phyloP scores from a whole-genome alignment of 768 basidiomycete genomes.

The Leucocoprinus sp. region DNA sequence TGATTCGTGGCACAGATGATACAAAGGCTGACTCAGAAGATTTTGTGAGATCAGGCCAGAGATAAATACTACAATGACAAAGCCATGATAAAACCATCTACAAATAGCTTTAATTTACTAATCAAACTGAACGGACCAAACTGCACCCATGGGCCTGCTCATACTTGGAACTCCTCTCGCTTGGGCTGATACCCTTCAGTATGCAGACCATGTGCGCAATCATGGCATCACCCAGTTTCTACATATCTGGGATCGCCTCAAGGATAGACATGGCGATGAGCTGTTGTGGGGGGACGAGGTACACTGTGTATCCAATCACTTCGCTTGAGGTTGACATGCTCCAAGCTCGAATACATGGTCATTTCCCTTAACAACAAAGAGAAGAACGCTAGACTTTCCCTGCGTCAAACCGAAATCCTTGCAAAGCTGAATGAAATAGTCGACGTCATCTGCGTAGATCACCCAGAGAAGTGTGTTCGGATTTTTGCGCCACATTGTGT shows the following conservation, averaged over 20 bases:
- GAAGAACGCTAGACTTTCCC: slow-evolving; percentile 80
- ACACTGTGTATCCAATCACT: slow-evolving; percentile 14
- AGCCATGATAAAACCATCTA: slow-evolving; percentile 10
- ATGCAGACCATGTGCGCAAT: slow-evolving; percentile 81
- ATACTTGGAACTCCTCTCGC: slow-evolving; percentile 86
- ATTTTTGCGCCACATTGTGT: not conserved
- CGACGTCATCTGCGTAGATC: slow-evolving; percentile 52
- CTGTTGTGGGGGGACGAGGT: slow-evolving; percentile 99
- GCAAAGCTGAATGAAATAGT: slow-evolving; percentile 65
- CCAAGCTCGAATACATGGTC: slow-evolving; percentile 94
- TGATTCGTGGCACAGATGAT: slow-evolving; percentile 17
- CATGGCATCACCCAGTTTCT: slow-evolving; percentile 97
- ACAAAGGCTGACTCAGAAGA: slow-evolving; percentile 7
- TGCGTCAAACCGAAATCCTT: slow-evolving; percentile 94
- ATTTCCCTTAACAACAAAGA: slow-evolving; percentile 70
- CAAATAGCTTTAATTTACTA: too few relatives aligned
- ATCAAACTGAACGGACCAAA: slow-evolving; percentile 1
- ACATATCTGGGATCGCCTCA: slow-evolving; percentile 86
- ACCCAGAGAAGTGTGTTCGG: slow-evolving; percentile 48
- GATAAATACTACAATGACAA: slow-evolving; percentile 12
- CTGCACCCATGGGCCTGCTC: slow-evolving; percentile 72
- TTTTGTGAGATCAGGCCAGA: slow-evolving; percentile 16
- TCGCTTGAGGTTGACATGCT: slow-evolving; percentile 9
- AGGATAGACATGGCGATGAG: slow-evolving; percentile 85
- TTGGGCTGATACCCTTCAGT: slow-evolving; percentile 84